Evolutionary conservation across 441 rosid species (phyloP).

Genomic region (Theobroma grandiflorum): DNA sequence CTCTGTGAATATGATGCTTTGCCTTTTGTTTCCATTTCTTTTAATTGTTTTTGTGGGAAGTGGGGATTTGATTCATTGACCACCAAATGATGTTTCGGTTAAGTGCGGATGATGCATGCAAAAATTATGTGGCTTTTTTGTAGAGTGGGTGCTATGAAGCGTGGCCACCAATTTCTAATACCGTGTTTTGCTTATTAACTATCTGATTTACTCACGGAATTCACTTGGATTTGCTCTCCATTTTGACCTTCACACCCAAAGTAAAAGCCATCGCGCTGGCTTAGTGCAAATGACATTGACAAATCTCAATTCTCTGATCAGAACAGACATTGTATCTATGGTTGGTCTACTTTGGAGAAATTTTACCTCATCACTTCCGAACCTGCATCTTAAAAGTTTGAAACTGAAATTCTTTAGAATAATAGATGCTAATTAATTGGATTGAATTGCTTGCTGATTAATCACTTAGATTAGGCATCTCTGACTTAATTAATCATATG

Average conservation of each 20-base stretch:
- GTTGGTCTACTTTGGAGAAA: neutral
- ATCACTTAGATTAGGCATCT: neutral
- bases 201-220: neutral
- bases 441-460: conserved; percentile 1
- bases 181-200: neutral
- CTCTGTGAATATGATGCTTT: conserved; percentile 32
- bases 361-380: neutral
- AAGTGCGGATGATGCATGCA: conserved; percentile 51
- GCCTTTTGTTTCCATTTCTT: conserved; percentile 17
- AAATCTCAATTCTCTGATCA: neutral
- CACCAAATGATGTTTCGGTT: conserved; percentile 45
- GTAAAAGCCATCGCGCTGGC: neutral
- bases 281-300: neutral
- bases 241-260: neutral
- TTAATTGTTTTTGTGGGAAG: conserved; percentile 31
- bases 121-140: conserved; percentile 19
- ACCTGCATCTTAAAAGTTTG: neutral
- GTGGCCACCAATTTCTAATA: conserved; percentile 42
- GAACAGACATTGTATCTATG: neutral
- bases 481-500: neutral
- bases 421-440: neutral
- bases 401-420: conserved; percentile 1
- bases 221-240: neutral
- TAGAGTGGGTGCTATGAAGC: conserved; percentile 35
- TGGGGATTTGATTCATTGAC: conserved; percentile 58